These are phyloP conservation scores for Tetratostichococcus sp. DNA, from an alignment of 139 green algal species.

Conservation along the genomic window DNA sequence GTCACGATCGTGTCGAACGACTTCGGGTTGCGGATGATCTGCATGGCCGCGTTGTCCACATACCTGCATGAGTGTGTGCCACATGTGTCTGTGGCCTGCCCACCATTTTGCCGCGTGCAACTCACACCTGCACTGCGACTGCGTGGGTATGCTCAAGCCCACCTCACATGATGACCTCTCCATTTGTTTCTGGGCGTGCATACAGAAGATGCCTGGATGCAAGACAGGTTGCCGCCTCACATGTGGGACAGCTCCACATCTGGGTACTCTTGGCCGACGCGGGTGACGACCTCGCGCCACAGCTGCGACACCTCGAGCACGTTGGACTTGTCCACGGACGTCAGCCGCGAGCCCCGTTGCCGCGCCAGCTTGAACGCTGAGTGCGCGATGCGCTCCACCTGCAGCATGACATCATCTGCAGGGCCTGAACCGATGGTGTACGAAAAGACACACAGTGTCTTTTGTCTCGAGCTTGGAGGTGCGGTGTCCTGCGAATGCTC, in stretches of 20 bases:
- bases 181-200: too few relatives aligned
- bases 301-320: constrained; percentile 92
- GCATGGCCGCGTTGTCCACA: constrained; percentile 99
- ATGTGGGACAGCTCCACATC: constrained; percentile 98
- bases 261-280: constrained; percentile 78
- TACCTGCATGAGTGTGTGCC: constrained; percentile 55
- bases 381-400: constrained; percentile 93
- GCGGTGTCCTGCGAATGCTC: too few relatives aligned
- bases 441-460: too few relatives aligned
- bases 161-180: too few relatives aligned
- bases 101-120: too few relatives aligned
- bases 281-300: constrained; percentile 86
- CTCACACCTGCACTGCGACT: too few relatives aligned
- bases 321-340: constrained; percentile 96
- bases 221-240: too few relatives aligned
- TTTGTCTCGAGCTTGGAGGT: too few relatives aligned
- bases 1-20: constrained; percentile 97
- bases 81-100: neutral
- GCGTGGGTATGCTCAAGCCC: too few relatives aligned
- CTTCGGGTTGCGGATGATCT: constrained; percentile 90
- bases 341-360: constrained; percentile 77
- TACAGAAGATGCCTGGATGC: too few relatives aligned
- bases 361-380: constrained; percentile 90
- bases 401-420: neutral
- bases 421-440: too few relatives aligned